phyloP scores from a whole-genome alignment of 1,139 yeast species.

The Kodamaea suecica region DNA sequence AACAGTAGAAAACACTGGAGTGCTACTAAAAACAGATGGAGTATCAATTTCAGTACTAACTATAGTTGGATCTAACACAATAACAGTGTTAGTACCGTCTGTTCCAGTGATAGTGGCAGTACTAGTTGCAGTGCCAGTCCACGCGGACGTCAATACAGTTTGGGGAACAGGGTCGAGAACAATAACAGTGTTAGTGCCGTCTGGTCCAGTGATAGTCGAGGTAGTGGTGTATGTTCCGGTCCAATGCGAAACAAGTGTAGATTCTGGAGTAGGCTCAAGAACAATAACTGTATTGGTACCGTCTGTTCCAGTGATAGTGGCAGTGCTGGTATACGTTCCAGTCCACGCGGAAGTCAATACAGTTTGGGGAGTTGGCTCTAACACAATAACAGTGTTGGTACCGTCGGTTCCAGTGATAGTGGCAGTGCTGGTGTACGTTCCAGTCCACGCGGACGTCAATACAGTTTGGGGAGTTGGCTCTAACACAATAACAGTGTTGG shows the following conservation, averaged over 20 bases:
- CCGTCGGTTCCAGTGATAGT: slow-evolving; percentile 10
- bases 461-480: slow-evolving; percentile 11
- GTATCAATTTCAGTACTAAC: neutral
- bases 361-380: slow-evolving; percentile 16
- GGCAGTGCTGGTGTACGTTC: slow-evolving; percentile 7
- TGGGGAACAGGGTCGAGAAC: slow-evolving; percentile 13
- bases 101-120: slow-evolving; percentile 9
- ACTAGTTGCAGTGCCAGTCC: slow-evolving; percentile 1
- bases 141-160: slow-evolving; percentile 10
- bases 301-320: slow-evolving; percentile 10
- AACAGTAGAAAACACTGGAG: neutral
- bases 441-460: slow-evolving; percentile 13
- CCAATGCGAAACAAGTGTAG: slow-evolving; percentile 14
- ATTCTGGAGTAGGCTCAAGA: slow-evolving; percentile 13
- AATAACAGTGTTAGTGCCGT: slow-evolving; percentile 7
- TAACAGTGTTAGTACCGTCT: slow-evolving; percentile 8
- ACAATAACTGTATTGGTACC: slow-evolving; percentile 18
- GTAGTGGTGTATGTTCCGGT: slow-evolving; percentile 9
- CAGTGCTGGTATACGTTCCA: slow-evolving; percentile 4
- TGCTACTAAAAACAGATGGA: neutral
- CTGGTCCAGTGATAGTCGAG: slow-evolving; percentile 8
- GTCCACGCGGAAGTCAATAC: slow-evolving; percentile 13
- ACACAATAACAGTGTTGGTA: slow-evolving; percentile 14
- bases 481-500: slow-evolving; percentile 10
- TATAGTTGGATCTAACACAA: slow-evolving; percentile 1